phyloP scores from a whole-genome alignment of 225 moss, liverwort and hornwort genomes.

The Rhytidiadelphus loreus region DNA sequence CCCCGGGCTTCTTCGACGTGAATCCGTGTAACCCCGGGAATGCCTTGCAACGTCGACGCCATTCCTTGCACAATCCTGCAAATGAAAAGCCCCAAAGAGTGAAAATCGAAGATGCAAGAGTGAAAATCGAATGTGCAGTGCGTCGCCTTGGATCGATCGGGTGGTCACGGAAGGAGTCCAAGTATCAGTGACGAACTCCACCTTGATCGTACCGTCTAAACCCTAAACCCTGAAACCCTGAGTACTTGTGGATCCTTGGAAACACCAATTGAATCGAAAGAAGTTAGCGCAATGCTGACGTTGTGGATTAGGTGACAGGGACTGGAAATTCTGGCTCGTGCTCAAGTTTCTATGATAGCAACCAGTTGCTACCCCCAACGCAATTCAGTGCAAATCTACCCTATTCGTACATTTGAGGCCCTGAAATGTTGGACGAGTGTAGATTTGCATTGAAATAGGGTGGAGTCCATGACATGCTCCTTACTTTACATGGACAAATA shows the following conservation, averaged over 20 bases:
- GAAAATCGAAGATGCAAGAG: background rate
- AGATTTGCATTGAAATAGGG: background rate
- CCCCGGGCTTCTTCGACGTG: background rate
- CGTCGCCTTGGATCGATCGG: background rate
- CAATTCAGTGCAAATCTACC: background rate
- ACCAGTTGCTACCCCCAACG: background rate
- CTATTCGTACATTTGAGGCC: background rate
- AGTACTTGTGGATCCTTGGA: background rate
- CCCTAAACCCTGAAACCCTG: background rate
- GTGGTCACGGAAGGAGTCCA: background rate
- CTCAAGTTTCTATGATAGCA: background rate
- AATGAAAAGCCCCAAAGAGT: too few relatives aligned
- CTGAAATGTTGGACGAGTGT: rapidly evolving
- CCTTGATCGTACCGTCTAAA: background rate
- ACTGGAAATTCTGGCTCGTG: background rate
- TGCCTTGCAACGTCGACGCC: slow-evolving; percentile 9
- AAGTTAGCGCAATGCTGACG: background rate
- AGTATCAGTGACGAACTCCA: background rate
- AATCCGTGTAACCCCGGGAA: background rate
- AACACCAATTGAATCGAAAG: background rate
- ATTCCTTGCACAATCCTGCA: background rate
- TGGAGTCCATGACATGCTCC: background rate
- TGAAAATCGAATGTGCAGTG: background rate
- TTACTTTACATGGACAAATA: background rate
- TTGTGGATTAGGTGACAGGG: background rate